Percentiles rank a stretch among this genome's conserved stretches.
phyloP scores from a whole-genome alignment of 257 asterid genomes.

The Ehretia macrophylla region DNA sequence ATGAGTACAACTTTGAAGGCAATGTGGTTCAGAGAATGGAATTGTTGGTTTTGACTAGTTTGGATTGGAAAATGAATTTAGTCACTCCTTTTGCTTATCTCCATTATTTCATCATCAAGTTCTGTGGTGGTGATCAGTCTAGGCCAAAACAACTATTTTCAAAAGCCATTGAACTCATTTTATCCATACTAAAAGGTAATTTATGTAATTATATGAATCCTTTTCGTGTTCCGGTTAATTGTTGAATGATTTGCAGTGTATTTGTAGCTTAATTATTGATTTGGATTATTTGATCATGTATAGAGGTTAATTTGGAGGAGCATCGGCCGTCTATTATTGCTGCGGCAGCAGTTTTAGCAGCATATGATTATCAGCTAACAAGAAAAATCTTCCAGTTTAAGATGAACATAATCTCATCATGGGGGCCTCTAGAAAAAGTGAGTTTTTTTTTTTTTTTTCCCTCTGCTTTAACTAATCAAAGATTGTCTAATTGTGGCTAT shows the following conservation, averaged over 20 bases:
- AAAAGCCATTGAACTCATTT: slow-evolving; percentile 31
- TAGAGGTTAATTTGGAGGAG: slow-evolving; percentile 37
- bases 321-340: slow-evolving; percentile 43
- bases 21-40: slow-evolving; percentile 41
- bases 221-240: too few species aligned
- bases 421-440: slow-evolving; percentile 44
- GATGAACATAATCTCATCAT: slow-evolving; percentile 32
- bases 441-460: slow-evolving; percentile 22
- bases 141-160: slow-evolving; percentile 15
- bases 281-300: slow-evolving; percentile 7
- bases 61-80: slow-evolving; percentile 48
- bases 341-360: slow-evolving; percentile 51
- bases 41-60: slow-evolving; percentile 31
- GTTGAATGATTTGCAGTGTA: background rate
- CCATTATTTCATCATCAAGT: slow-evolving; percentile 32
- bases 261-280: background rate
- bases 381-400: slow-evolving; percentile 24
- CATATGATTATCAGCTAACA: slow-evolving; percentile 30
- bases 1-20: slow-evolving; percentile 35
- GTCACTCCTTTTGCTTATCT: slow-evolving; percentile 46
- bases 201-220: background rate
- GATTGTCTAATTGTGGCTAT: too few species aligned
- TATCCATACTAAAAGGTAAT: slow-evolving; percentile 36
- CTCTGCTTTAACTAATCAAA: background rate
- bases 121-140: slow-evolving; percentile 23